Conservation (phyloP, 306 rosid species). For the Gleditsia sinensis region DNA sequence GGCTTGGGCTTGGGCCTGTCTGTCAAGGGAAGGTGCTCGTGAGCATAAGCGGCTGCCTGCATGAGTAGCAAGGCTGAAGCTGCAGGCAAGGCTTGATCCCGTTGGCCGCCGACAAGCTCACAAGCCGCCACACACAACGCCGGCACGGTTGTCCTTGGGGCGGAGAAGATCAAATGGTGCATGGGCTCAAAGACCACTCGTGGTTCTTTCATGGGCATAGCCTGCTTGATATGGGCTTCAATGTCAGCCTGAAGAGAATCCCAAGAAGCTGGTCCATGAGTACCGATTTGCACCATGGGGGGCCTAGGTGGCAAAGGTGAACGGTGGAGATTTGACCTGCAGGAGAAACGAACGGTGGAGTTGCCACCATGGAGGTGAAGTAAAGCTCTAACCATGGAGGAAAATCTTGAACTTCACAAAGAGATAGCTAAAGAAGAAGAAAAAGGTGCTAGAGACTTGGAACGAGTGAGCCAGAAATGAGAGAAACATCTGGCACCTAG, state of each 20-base stretch:
- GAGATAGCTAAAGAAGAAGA: background rate
- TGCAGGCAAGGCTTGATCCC: slow-evolving; percentile 55
- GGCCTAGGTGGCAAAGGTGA: slow-evolving; percentile 24
- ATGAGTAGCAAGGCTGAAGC: slow-evolving; percentile 64
- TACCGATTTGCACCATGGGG: slow-evolving; percentile 17
- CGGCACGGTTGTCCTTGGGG: slow-evolving; percentile 61
- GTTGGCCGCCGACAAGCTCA: slow-evolving; percentile 64
- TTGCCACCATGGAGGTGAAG: slow-evolving; percentile 7
- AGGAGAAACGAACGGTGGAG: slow-evolving; percentile 18
- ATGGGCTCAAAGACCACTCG: slow-evolving; percentile 64
- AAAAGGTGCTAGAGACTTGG: too few relatives aligned
- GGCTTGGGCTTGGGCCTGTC: slow-evolving; percentile 35
- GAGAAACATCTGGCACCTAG: too few relatives aligned
- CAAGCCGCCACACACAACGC: slow-evolving; percentile 68
- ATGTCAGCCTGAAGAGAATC: slow-evolving; percentile 55
- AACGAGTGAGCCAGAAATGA: too few relatives aligned
- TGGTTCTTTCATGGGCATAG: slow-evolving; percentile 56
- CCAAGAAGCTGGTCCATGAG: slow-evolving; percentile 34
- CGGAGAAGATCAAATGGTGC: slow-evolving; percentile 46
- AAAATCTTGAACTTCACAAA: too few relatives aligned
- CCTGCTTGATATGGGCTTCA: slow-evolving; percentile 55
- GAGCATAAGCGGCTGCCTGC: slow-evolving; percentile 41
- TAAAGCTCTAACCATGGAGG: slow-evolving; percentile 40
- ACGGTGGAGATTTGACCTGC: slow-evolving; percentile 14
- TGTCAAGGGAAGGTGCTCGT: slow-evolving; percentile 47